Evolutionary conservation across 225 moss, liverwort and hornwort species (phyloP).

Genomic region (Lunularia cruciata): DNA sequence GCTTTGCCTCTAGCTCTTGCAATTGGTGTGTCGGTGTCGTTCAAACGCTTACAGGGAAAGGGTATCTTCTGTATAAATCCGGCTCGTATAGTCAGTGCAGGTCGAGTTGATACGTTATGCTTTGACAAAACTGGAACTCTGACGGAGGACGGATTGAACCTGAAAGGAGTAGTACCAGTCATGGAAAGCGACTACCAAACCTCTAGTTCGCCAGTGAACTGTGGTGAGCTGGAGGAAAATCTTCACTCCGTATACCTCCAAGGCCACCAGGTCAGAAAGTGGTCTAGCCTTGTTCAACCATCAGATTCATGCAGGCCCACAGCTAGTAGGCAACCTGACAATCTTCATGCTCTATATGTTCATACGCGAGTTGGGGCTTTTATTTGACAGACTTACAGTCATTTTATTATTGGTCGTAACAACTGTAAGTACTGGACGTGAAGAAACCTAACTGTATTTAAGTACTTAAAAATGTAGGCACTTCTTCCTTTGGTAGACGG

Average conservation of each 20-base stretch:
- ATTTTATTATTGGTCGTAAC: no score
- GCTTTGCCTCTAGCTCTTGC: conserved; percentile 15
- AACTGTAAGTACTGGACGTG: no score
- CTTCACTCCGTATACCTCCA: conserved; percentile 5
- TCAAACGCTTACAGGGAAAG: conserved; percentile 7
- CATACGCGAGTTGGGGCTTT: no score
- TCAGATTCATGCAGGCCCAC: neutral
- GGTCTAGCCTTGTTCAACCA: neutral
- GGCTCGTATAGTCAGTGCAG: conserved; percentile 9
- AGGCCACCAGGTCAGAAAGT: conserved; percentile 6
- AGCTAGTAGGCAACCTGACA: no score
- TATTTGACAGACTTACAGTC: no score
- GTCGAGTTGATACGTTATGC: conserved; percentile 9
- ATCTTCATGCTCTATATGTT: no score
- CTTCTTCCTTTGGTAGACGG: neutral
- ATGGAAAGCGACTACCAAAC: neutral
- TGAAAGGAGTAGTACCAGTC: conserved; percentile 1
- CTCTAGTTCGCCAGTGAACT: neutral
- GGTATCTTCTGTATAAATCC: conserved; percentile 5
- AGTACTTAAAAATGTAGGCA: neutral
- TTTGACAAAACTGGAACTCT: conserved; percentile 20
- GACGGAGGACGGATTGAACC: conserved; percentile 12
- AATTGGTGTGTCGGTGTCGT: conserved; percentile 7
- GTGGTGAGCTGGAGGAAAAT: conserved; percentile 1
- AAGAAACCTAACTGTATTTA: no score